Evolutionary conservation across 352 stramenopile genomes (phyloP).

Genomic region (Thraustochytrium aureum): DNA sequence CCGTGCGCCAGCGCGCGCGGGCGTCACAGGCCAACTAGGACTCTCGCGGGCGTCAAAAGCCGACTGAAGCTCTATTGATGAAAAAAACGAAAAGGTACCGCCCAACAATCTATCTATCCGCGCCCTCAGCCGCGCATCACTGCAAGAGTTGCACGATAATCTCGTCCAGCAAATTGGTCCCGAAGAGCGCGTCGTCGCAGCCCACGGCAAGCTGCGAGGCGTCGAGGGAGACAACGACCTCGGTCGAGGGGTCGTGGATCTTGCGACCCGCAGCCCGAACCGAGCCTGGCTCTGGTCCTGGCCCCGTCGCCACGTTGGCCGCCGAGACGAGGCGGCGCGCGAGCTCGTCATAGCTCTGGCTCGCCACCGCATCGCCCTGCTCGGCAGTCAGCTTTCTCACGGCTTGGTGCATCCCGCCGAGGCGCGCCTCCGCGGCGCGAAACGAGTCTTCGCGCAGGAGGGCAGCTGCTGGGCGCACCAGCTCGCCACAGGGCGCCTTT

Average conservation of each 20-base stretch:
- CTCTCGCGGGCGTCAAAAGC: too few species aligned
- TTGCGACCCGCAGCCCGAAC: background rate
- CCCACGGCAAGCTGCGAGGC: background rate
- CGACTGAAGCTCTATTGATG: too few species aligned
- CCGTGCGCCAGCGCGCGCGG: too few species aligned
- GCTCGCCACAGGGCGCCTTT: conserved; percentile 54
- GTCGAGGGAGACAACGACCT: conserved; percentile 13
- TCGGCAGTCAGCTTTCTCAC: background rate
- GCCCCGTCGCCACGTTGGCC: conserved; percentile 52
- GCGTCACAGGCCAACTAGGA: too few species aligned
- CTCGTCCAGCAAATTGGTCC: conserved; percentile 17
- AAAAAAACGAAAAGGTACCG: too few species aligned
- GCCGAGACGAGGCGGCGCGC: background rate
- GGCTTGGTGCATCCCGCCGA: conserved; percentile 48
- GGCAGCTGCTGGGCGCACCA: conserved; percentile 52
- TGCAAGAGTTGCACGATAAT: too few species aligned
- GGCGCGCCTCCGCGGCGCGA: background rate
- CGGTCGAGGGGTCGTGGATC: background rate
- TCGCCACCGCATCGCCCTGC: background rate
- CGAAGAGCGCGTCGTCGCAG: conserved; percentile 35
- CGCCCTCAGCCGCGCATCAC: too few species aligned
- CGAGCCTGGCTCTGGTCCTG: background rate
- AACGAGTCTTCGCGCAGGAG: conserved; percentile 48
- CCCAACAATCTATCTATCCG: too few species aligned
- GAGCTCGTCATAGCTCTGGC: background rate